Conservation (phyloP, 805 yeast species). For the Kockiozyma suomiensis region DNA sequence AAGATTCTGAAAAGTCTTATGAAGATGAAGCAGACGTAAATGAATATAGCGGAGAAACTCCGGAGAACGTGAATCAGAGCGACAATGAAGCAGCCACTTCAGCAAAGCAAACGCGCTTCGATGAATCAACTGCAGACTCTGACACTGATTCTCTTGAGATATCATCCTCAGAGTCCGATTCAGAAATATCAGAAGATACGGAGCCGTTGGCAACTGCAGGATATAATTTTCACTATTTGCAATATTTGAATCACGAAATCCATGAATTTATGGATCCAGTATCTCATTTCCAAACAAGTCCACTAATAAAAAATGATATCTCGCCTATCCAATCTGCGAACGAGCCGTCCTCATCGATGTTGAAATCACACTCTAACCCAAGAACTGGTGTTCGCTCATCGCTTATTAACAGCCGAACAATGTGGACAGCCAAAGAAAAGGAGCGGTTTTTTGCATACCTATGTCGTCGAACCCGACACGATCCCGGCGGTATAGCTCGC, state of each 20-base stretch:
- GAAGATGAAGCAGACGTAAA: neutral
- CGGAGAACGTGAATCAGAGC: neutral
- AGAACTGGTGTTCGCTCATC: neutral
- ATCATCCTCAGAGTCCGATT: slow-evolving; percentile 2
- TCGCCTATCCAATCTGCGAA: neutral
- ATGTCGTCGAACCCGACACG: slow-evolving; percentile 26
- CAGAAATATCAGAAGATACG: slow-evolving; percentile 3
- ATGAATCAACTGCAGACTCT: neutral
- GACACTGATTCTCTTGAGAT: neutral
- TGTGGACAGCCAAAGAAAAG: slow-evolving; percentile 28
- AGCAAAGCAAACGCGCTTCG: neutral
- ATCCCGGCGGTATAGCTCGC: slow-evolving; percentile 26
- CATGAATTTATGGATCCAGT: slow-evolving; percentile 23
- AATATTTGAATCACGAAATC: slow-evolving; percentile 21
- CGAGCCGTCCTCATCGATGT: neutral
- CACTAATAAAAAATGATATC: neutral
- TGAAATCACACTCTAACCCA: neutral
- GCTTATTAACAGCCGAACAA: slow-evolving; percentile 14
- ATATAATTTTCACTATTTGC: slow-evolving; percentile 19
- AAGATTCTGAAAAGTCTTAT: neutral
- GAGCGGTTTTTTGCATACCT: slow-evolving; percentile 26
- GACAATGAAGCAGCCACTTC: neutral
- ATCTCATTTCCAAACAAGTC: neutral
- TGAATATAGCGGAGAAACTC: neutral
- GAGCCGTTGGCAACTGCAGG: neutral